A percentile compares a stretch with the other conserved stretches of the same genome.
Conservation (phyloP, 352 stramenopile species). For the Pythium rhizo-oryzae region DNA sequence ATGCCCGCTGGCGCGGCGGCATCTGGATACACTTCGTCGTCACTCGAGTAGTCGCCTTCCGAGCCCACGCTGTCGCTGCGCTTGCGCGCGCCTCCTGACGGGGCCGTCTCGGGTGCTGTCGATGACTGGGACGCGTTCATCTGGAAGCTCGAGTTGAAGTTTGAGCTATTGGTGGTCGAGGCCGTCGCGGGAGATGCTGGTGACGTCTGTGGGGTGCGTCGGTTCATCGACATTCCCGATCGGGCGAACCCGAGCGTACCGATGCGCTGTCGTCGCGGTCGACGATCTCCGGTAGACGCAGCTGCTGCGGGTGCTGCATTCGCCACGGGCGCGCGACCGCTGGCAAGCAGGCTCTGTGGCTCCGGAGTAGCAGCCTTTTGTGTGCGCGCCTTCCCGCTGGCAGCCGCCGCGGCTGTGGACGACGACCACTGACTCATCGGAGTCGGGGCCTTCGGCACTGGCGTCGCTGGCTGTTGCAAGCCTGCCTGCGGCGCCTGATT, state of each 20-base stretch:
- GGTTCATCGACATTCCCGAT: slow-evolving; percentile 19
- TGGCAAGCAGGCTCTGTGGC: slow-evolving; percentile 4
- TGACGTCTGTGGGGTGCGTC: slow-evolving; percentile 5
- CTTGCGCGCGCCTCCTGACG: slow-evolving; percentile 24
- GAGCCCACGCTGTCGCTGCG: slow-evolving; percentile 49
- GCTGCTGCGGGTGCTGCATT: not conserved
- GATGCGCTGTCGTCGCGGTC: slow-evolving; percentile 58
- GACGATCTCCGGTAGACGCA: slow-evolving; percentile 27
- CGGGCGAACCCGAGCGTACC: slow-evolving; percentile 46
- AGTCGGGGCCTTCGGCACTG: slow-evolving; percentile 23
- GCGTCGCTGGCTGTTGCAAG: slow-evolving; percentile 13
- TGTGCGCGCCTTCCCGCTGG: slow-evolving; percentile 11
- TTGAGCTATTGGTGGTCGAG: not conserved
- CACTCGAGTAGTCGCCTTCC: slow-evolving; percentile 47
- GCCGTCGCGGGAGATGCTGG: not conserved
- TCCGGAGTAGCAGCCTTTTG: not conserved
- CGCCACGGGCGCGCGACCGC: slow-evolving; percentile 5
- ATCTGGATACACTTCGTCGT: slow-evolving; percentile 75
- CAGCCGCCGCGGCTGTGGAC: slow-evolving; percentile 17
- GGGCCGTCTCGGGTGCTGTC: not conserved
- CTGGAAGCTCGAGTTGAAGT: slow-evolving; percentile 19
- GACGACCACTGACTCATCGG: slow-evolving; percentile 35
- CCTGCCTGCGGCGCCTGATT: slow-evolving; percentile 3
- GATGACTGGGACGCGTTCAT: not conserved
- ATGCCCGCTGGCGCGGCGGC: slow-evolving; percentile 20